These are phyloP conservation scores for Cyclocybe aegerita DNA, from an alignment of 768 basidiomycete species.

Conservation along the genomic window DNA sequence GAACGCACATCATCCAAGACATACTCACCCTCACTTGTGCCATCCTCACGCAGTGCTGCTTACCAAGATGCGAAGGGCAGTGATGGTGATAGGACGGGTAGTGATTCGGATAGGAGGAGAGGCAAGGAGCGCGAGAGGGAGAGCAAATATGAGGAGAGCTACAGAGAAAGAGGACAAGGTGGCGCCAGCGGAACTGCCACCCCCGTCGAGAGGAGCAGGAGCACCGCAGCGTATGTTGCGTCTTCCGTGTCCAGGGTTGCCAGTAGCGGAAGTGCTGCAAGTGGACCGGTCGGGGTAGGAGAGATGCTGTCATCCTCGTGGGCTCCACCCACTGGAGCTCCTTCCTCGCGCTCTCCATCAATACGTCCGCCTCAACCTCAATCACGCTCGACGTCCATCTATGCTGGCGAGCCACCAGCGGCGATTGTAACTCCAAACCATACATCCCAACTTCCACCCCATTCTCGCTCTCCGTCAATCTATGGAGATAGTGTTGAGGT, in stretches of 20 bases:
- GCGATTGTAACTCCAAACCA: too few relatives aligned
- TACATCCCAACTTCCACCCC: conserved; percentile 16
- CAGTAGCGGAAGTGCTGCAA: conserved; percentile 6
- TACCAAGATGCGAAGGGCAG: conserved; percentile 12
- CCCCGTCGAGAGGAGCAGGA: conserved; percentile 10
- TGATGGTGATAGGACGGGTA: conserved; percentile 19
- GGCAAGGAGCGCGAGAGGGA: conserved; percentile 23
- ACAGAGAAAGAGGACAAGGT: conserved; percentile 25
- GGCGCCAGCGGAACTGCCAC: conserved; percentile 9
- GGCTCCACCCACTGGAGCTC: conserved; percentile 10
- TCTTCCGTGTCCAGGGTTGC: conserved; percentile 8
- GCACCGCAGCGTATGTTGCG: conserved; percentile 11
- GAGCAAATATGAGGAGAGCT: conserved; percentile 17
- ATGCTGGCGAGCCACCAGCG: background rate
- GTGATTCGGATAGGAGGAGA: conserved; percentile 23
- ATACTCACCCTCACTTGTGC: conserved; percentile 20
- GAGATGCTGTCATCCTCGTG: conserved; percentile 16
- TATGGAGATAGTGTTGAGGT: conserved; percentile 6
- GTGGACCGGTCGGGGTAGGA: background rate
- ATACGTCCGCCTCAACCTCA: conserved; percentile 15
- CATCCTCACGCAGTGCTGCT: conserved; percentile 16
- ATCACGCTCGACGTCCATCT: conserved; percentile 8
- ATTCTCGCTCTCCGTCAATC: conserved; percentile 15
- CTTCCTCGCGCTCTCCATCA: conserved; percentile 17
- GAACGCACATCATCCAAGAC: conserved; percentile 20